These are phyloP conservation scores for Spencermartinsiella europaea DNA, from an alignment of 805 yeast species.

Conservation along the genomic window DNA sequence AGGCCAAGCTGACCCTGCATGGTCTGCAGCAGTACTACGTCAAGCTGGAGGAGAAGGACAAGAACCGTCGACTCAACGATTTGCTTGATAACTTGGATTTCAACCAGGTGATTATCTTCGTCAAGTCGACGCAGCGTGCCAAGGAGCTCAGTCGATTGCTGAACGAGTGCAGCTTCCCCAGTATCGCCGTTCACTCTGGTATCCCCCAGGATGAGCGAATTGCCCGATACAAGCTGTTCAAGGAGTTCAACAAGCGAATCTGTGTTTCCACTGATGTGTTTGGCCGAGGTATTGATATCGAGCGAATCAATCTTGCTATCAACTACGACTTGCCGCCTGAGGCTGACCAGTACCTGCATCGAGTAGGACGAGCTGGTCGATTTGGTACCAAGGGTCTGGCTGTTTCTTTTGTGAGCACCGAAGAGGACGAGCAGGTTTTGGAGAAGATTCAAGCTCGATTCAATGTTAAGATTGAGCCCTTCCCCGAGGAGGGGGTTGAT, in stretches of 20 bases:
- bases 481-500: conserved; percentile 98
- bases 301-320: conserved; percentile 96
- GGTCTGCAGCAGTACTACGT: conserved; percentile 96
- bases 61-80: conserved; percentile 89
- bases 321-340: conserved; percentile 94
- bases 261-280: conserved; percentile 98
- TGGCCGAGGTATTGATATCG: conserved; percentile 99
- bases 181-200: conserved; percentile 93
- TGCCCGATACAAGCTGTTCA: conserved; percentile 90
- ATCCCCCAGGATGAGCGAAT: conserved; percentile 98
- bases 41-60: conserved; percentile 84
- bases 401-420: conserved; percentile 78
- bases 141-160: conserved; percentile 83
- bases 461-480: conserved; percentile 89
- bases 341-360: conserved; percentile 97
- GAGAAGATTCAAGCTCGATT: conserved; percentile 94
- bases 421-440: conserved; percentile 84
- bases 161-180: conserved; percentile 92
- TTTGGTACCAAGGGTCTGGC: conserved; percentile 99
- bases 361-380: conserved; percentile 99
- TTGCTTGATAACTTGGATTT: conserved; percentile 90
- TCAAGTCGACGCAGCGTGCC: conserved; percentile 86
- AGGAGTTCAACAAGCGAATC: conserved; percentile 97
- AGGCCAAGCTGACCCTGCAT: conserved; percentile 93
- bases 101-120: conserved; percentile 97